phyloP scores from a whole-genome alignment of 2,329 filamentous ascomycete genomes.

The Claviceps capensis region DNA sequence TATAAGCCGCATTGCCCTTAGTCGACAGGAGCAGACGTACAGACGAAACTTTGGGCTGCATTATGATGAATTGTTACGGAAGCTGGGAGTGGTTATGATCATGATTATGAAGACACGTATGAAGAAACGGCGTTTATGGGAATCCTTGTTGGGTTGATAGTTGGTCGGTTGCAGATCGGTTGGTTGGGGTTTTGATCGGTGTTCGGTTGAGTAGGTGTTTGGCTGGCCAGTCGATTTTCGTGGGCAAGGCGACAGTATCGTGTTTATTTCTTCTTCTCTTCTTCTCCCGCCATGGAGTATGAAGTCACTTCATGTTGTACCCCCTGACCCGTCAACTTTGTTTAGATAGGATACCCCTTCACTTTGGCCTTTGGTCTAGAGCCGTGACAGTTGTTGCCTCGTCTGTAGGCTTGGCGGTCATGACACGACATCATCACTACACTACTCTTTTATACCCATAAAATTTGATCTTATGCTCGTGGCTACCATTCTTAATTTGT shows the following conservation, averaged over 20 bases:
- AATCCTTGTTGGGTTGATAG: background rate
- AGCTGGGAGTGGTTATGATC: conserved; percentile 7
- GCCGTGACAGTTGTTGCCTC: conserved; percentile 1
- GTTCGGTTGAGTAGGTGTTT: background rate
- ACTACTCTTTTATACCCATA: background rate
- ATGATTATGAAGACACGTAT: conserved; percentile 12
- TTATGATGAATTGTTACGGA: conserved; percentile 2
- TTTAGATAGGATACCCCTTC: conserved; percentile 29
- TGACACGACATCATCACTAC: background rate
- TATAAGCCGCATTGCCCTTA: conserved; percentile 3
- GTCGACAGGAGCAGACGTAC: background rate
- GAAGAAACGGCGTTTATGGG: conserved; percentile 7
- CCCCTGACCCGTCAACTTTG: conserved; percentile 6
- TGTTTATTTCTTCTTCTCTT: background rate
- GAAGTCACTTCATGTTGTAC: conserved; percentile 9
- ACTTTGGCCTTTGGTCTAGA: conserved; percentile 1
- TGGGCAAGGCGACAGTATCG: background rate
- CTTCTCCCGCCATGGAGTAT: conserved; percentile 4
- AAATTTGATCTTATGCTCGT: background rate
- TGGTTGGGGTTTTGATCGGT: background rate
- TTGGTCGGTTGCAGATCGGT: background rate
- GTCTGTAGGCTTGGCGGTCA: background rate
- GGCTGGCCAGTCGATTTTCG: background rate
- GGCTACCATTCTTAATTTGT: too few relatives aligned
- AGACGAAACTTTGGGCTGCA: background rate